A percentile compares a stretch with the other conserved stretches of the same genome.
Evolutionary conservation across 345 rosid genomes (phyloP).

Genomic region (Arabis hirsuta): DNA sequence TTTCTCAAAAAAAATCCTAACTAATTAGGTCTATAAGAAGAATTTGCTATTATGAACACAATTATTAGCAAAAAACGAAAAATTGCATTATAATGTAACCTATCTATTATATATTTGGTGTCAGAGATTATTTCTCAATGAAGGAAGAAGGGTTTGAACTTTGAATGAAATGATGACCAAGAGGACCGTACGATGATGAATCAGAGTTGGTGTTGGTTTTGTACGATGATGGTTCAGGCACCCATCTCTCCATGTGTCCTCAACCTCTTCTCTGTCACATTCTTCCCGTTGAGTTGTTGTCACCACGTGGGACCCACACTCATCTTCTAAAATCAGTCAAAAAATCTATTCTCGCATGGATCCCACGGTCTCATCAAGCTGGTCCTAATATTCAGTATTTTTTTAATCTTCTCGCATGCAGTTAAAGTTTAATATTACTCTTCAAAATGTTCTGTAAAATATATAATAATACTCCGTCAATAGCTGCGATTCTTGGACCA

Average conservation of each 20-base stretch:
- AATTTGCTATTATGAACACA: not conserved
- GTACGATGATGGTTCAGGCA: conserved; percentile 11
- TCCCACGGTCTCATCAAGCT: not conserved
- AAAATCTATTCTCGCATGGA: not conserved
- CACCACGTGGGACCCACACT: conserved; percentile 14
- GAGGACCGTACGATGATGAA: conserved; percentile 21
- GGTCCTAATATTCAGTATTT: not conserved
- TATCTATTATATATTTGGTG: not conserved
- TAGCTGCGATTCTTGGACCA: conserved; percentile 1
- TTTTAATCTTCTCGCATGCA: not conserved
- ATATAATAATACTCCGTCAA: not conserved
- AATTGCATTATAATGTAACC: not conserved
- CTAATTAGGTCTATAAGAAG: not conserved
- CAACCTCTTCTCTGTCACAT: not conserved
- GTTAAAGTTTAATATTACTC: conserved; percentile 8
- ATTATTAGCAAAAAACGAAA: not conserved
- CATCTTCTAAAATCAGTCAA: conserved; percentile 21
- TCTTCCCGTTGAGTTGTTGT: conserved; percentile 19
- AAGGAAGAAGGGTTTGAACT: not conserved
- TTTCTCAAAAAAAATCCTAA: not conserved
- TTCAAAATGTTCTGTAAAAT: not conserved
- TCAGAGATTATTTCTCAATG: not conserved
- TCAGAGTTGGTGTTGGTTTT: conserved; percentile 24
- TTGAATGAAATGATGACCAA: conserved; percentile 6
- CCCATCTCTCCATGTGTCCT: conserved; percentile 33